Base-by-base conservation (phyloP, 2,329 filamentous ascomycete genomes). In the Aspergillus candidus region DNA sequence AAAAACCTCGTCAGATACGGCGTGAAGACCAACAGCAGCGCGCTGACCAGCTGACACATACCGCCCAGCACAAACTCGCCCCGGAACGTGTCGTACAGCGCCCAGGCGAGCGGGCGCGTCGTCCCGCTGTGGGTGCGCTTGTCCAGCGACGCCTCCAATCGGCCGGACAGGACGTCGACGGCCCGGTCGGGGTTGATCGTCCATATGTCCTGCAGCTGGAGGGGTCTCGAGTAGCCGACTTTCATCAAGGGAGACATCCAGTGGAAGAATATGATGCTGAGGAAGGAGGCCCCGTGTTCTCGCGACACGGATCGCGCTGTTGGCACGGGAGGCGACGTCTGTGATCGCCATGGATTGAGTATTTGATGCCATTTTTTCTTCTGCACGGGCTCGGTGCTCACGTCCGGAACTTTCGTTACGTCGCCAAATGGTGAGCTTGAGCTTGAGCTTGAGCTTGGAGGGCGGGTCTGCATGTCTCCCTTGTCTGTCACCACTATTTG, bases 201-300 rank as follows among this genome's bases (percentile, higher is more conserved):
- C 84, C 89, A 97, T 45, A 98, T 81, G 63, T 98, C 93, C 53
- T 86, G 86, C 43, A 83, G 70, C 58, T 95, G 84, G 2, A 98
- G 76, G 2, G 83, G 80, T 11, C 93, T 83, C 60, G 88, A 83
- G 67, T 96, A 97, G 31, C 93, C 93, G 32, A 82, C 83, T 51
- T 69, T 75, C 90, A 97, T 97, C 43, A 97, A 62, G 1, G 88
- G 83, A 1, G 82, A 81, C 76, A 96, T 91, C 91, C 91, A 97
- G 63, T 88, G 80, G 61, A 95, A 97, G 4, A 84, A 84, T 15
- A 94, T 63, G 44, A 75, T 63, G 68, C 87, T 94, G 51, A 93
- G 77, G 58, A 89, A 83, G 2, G 77, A 71, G 4, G 90, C 90
- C 4, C 71, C 74, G 61, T 88, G 75, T 68, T 96, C 90, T 49